Percentiles rank a stretch among this genome's conserved stretches.
Evolutionary conservation across 169 alveolate species (phyloP).

Genomic region (Eimeria maxima): DNA sequence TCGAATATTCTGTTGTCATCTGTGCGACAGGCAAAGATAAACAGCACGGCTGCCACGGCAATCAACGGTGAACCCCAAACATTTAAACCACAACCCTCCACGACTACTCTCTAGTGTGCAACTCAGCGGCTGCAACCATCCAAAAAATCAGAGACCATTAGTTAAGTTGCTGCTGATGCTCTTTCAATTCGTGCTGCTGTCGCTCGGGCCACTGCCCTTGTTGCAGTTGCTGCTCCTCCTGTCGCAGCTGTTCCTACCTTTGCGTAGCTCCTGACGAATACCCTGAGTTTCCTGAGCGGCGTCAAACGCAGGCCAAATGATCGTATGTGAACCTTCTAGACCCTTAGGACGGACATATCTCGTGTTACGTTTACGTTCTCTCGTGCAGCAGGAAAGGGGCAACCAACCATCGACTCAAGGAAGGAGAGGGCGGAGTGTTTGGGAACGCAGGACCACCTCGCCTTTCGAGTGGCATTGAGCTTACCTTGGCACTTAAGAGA

Average conservation of each 20-base stretch:
- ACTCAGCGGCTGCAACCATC: neutral
- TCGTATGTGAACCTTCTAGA: neutral
- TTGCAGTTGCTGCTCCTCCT: slow-evolving; percentile 2
- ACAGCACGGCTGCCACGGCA: neutral
- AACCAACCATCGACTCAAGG: neutral
- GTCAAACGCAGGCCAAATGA: neutral
- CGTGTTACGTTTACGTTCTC: neutral
- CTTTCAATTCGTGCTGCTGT: neutral
- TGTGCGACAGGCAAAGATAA: neutral
- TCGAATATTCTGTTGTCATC: slow-evolving; percentile 60
- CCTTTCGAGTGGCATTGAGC: neutral
- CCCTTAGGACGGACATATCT: neutral
- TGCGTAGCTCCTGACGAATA: slow-evolving; percentile 62
- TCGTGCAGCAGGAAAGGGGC: neutral
- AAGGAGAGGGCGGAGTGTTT: neutral
- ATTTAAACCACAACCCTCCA: neutral
- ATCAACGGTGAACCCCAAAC: neutral
- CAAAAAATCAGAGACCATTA: neutral
- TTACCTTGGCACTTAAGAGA: slow-evolving; percentile 69
- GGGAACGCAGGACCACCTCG: neutral
- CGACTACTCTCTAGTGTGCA: neutral
- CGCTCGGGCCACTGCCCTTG: neutral
- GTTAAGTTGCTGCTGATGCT: neutral
- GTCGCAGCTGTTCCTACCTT: neutral
- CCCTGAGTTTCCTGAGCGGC: slow-evolving; percentile 39